These are phyloP conservation scores for Clitopilus hobsonii DNA, from an alignment of 768 basidiomycete genomes.

Conservation along the genomic window DNA sequence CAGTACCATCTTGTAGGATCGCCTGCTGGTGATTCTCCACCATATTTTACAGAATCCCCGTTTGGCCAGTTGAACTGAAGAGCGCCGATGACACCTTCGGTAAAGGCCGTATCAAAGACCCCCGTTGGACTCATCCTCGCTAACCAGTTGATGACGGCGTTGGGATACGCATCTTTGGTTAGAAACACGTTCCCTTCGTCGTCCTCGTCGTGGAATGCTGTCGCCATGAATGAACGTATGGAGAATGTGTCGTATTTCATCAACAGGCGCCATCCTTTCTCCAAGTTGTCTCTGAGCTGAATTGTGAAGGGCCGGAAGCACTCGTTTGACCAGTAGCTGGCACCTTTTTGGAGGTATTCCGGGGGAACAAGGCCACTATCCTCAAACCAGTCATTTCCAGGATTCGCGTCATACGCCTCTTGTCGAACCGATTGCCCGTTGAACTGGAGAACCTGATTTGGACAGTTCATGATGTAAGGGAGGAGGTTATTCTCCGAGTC, in stretches of 20 bases:
- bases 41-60: constrained; percentile 18
- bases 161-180: constrained; percentile 4
- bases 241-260: constrained; percentile 17
- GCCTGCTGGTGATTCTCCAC: constrained; percentile 13
- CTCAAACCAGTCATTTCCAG: constrained; percentile 4
- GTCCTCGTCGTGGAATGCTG: constrained; percentile 17
- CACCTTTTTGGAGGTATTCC: constrained; percentile 13
- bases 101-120: constrained; percentile 27
- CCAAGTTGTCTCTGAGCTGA: constrained; percentile 5
- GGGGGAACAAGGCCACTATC: neutral
- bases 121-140: constrained; percentile 27
- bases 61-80: constrained; percentile 16
- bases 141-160: constrained; percentile 24
- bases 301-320: constrained; percentile 1
- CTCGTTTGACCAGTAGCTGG: neutral
- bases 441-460: constrained; percentile 5
- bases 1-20: constrained; percentile 11
- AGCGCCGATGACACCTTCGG: constrained; percentile 26
- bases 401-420: neutral
- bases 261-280: constrained; percentile 17
- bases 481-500: constrained; percentile 1
- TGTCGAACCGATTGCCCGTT: constrained; percentile 1
- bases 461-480: constrained; percentile 8
- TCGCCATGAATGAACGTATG: constrained; percentile 15
- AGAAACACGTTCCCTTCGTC: constrained; percentile 14